A percentile compares a stretch with the other conserved stretches of the same genome.
These are phyloP conservation scores for Aspergillus arachidicola DNA, from an alignment of 2,329 filamentous ascomycete species.

Conservation along the genomic window DNA sequence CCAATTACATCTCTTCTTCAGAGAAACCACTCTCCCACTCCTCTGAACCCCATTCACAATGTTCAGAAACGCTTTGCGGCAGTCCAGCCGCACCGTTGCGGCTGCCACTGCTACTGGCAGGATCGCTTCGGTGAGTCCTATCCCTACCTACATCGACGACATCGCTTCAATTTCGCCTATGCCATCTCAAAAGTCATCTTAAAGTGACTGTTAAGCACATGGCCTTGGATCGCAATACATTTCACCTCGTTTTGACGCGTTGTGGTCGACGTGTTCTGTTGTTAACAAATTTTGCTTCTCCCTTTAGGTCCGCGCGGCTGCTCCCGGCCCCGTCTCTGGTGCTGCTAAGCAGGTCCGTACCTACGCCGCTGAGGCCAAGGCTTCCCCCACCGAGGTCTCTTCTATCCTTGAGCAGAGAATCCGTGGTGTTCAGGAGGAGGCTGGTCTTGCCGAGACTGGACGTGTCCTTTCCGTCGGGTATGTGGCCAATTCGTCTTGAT, in stretches of 20 bases:
- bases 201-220: slow-evolving; percentile 32
- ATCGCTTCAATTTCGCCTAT: slow-evolving; percentile 33
- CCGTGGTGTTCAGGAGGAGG: slow-evolving; percentile 96
- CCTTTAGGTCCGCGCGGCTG: slow-evolving; percentile 78
- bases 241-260: slow-evolving; percentile 25
- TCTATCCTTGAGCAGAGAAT: slow-evolving; percentile 99
- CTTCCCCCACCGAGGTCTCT: slow-evolving; percentile 94
- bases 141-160: slow-evolving; percentile 45
- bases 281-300: slow-evolving; percentile 46
- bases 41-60: slow-evolving; percentile 62
- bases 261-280: slow-evolving; percentile 51
- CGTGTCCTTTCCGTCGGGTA: slow-evolving; percentile 99
- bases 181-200: slow-evolving; percentile 38
- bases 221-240: slow-evolving; percentile 24
- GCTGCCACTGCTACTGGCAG: slow-evolving; percentile 90
- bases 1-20: slow-evolving; percentile 47
- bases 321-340: slow-evolving; percentile 74
- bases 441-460: slow-evolving; percentile 94
- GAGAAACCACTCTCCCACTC: slow-evolving; percentile 46
- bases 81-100: slow-evolving; percentile 92
- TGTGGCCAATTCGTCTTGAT: slow-evolving; percentile 47
- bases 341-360: slow-evolving; percentile 73
- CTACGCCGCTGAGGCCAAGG: slow-evolving; percentile 93
- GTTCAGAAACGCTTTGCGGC: slow-evolving; percentile 98
- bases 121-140: slow-evolving; percentile 87